Evolutionary conservation across 2,329 filamentous ascomycete genomes (phyloP).

Genomic region (Aspergillus floridensis): DNA sequence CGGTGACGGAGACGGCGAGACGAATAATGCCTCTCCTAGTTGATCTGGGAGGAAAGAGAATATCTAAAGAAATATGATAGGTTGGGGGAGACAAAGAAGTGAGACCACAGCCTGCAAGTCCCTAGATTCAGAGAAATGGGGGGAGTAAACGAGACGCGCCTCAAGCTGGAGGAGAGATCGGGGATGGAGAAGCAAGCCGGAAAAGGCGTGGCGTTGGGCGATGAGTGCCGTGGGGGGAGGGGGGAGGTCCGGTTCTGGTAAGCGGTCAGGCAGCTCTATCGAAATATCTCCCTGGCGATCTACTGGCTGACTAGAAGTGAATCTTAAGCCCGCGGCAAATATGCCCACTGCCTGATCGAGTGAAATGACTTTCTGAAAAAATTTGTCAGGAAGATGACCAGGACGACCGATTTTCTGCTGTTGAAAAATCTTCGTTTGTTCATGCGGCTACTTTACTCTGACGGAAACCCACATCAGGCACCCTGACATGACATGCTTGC

Average conservation of each 20-base stretch:
- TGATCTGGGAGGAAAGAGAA: background rate
- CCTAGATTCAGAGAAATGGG: background rate
- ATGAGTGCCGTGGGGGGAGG: conserved; percentile 12
- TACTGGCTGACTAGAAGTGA: background rate
- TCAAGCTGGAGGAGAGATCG: background rate
- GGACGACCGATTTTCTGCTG: no score
- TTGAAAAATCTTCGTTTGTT: background rate
- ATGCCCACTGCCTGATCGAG: background rate
- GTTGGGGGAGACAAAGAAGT: background rate
- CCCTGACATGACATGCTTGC: background rate
- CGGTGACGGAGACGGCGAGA: conserved; percentile 7
- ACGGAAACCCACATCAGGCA: background rate
- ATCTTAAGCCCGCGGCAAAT: background rate
- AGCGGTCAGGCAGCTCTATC: conserved; percentile 12
- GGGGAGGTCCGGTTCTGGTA: conserved; percentile 5
- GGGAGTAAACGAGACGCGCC: background rate
- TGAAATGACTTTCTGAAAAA: no score
- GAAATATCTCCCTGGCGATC: background rate
- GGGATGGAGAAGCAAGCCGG: conserved; percentile 8
- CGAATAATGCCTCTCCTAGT: background rate
- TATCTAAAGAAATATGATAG: background rate
- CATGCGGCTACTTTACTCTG: background rate
- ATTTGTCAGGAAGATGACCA: no score
- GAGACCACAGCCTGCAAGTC: background rate
- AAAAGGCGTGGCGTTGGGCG: conserved; percentile 23